Conservation (phyloP, 805 yeast species). For the Ogataea trehaloabstinens region DNA sequence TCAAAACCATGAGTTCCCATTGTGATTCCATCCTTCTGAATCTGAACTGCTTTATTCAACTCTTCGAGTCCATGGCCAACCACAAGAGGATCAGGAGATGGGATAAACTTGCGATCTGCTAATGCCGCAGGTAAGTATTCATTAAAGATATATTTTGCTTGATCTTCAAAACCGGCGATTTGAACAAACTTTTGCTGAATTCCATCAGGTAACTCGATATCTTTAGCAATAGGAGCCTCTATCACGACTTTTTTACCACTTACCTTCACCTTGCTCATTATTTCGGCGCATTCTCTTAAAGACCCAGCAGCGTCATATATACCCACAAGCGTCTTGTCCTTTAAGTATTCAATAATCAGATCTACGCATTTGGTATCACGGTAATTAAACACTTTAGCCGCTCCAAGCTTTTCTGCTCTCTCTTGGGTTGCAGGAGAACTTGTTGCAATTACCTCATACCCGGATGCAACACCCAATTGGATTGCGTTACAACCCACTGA, state of each 20-base stretch:
- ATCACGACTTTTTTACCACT: neutral
- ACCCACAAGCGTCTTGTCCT: neutral
- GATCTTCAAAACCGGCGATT: neutral
- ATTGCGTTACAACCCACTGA: slow-evolving; percentile 14
- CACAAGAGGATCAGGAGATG: slow-evolving; percentile 1
- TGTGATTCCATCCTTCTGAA: neutral
- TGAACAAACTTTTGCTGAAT: neutral
- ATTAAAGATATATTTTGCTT: neutral
- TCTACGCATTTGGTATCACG: slow-evolving; percentile 1
- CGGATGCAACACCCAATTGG: slow-evolving; percentile 11
- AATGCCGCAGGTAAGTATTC: neutral
- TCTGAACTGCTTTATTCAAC: neutral
- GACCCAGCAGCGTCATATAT: slow-evolving; percentile 1
- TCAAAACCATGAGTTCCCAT: neutral
- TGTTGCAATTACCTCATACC: slow-evolving; percentile 14
- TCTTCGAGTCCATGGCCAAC: neutral
- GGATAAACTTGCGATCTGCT: neutral
- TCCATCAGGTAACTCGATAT: neutral
- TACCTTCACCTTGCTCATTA: neutral
- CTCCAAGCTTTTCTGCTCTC: slow-evolving; percentile 9
- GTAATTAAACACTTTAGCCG: slow-evolving; percentile 12
- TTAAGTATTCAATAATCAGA: neutral
- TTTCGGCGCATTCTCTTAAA: neutral
- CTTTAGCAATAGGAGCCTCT: neutral
- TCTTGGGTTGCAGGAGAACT: slow-evolving; percentile 9